Percentiles rank a stretch among this genome's conserved stretches.
These are phyloP conservation scores for Pythium sp. DNA, from an alignment of 352 stramenopile genomes.

Conservation along the genomic window DNA sequence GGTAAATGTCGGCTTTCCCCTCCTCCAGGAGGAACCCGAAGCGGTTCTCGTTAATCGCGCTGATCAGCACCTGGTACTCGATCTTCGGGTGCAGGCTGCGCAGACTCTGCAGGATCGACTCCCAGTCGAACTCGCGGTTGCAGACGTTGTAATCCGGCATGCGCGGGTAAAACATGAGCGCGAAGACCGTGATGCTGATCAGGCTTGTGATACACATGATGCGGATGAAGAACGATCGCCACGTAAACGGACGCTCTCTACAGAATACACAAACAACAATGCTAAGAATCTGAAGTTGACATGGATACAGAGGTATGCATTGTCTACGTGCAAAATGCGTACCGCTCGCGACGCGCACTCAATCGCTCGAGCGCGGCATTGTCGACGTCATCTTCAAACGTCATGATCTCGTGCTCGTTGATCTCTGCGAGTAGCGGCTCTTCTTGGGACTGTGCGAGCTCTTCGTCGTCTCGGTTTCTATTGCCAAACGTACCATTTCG, in stretches of 20 bases:
- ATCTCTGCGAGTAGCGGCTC: constrained; percentile 54
- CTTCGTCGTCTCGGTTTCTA: constrained; percentile 32
- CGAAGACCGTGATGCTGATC: constrained; percentile 58
- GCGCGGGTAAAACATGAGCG: constrained; percentile 87
- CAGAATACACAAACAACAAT: constrained; percentile 1
- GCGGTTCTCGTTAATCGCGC: constrained; percentile 87
- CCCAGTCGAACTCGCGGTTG: constrained; percentile 88
- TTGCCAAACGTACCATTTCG: background rate
- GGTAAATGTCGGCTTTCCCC: constrained; percentile 78
- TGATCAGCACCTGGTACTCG: constrained; percentile 84
- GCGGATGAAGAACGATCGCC: constrained; percentile 47
- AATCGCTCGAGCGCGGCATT: constrained; percentile 51
- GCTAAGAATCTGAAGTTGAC: background rate
- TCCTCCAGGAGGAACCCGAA: constrained; percentile 81
- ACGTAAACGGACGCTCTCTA: constrained; percentile 46
- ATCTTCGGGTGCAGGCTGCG: constrained; percentile 73
- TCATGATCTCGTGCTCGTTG: constrained; percentile 44
- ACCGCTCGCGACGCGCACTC: constrained; percentile 37
- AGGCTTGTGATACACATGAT: constrained; percentile 53
- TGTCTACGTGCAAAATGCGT: background rate
- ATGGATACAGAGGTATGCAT: background rate
- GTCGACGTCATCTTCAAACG: constrained; percentile 66
- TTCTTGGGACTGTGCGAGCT: constrained; percentile 32
- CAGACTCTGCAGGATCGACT: constrained; percentile 81
- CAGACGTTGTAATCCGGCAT: constrained; percentile 88